Evolutionary conservation across 257 asterid species (phyloP).

Genomic region (Fraxinus quadrangulata): DNA sequence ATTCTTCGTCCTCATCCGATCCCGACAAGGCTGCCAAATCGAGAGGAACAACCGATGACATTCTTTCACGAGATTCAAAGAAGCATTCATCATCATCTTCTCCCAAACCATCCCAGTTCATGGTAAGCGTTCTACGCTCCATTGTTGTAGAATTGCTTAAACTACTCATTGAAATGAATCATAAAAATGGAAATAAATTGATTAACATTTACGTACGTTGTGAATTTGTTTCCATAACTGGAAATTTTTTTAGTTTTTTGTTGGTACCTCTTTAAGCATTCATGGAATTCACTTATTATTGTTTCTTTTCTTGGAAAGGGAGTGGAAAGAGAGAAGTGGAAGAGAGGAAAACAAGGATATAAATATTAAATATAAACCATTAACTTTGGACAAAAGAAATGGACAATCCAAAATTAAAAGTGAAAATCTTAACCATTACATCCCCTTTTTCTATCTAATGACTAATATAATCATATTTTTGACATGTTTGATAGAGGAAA

Average conservation of each 20-base stretch:
- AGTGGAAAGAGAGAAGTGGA: conserved; percentile 47
- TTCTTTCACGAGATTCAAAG: conserved; percentile 61
- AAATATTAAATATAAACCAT: conserved; percentile 17
- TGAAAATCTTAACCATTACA: not conserved
- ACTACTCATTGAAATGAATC: conserved; percentile 24
- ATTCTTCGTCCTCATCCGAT: conserved; percentile 59
- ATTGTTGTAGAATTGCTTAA: conserved; percentile 39
- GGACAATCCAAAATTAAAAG: not conserved
- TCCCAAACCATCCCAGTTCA: conserved; percentile 81
- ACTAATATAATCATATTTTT: no score
- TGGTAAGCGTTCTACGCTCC: conserved; percentile 77
- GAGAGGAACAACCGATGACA: conserved; percentile 56
- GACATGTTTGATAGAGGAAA: no score
- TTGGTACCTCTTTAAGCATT: conserved; percentile 13
- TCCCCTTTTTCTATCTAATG: no score
- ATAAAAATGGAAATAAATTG: not conserved
- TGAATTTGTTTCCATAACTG: not conserved
- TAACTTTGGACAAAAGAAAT: conserved; percentile 11
- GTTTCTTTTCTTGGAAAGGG: conserved; percentile 30
- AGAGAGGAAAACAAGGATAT: conserved; percentile 61
- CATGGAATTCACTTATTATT: conserved; percentile 23
- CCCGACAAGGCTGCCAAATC: conserved; percentile 53
- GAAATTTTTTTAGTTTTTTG: conserved; percentile 6
- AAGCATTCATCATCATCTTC: conserved; percentile 75
- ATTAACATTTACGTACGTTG: not conserved